These are phyloP conservation scores for Wickerhamia fluorescens DNA, from an alignment of 805 yeast genomes.

Conservation along the genomic window DNA sequence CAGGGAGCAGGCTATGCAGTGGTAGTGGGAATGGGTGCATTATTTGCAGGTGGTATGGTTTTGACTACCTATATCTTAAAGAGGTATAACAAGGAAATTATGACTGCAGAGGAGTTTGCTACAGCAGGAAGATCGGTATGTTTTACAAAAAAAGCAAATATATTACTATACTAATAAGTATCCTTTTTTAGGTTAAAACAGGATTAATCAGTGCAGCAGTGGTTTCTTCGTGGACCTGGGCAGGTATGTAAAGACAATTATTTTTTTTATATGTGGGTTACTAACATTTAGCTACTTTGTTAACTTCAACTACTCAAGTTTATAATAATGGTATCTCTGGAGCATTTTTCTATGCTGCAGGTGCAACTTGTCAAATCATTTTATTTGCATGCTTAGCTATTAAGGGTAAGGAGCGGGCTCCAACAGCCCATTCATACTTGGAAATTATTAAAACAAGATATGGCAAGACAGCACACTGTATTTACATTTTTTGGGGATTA, in stretches of 20 bases:
- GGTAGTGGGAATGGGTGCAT: constrained; percentile 80
- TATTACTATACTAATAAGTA: constrained; percentile 1
- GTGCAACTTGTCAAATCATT: constrained; percentile 85
- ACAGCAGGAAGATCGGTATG: constrained; percentile 73
- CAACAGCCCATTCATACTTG: constrained; percentile 84
- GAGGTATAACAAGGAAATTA: constrained; percentile 77
- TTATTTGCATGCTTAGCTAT: constrained; percentile 83
- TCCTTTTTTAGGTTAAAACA: constrained; percentile 65
- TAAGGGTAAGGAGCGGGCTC: constrained; percentile 83
- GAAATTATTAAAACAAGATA: constrained; percentile 79
- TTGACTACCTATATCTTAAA: constrained; percentile 60
- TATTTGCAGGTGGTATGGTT: constrained; percentile 76
- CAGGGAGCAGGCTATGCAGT: constrained; percentile 86
- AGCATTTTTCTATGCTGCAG: constrained; percentile 80
- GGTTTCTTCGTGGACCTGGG: constrained; percentile 84
- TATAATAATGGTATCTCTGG: constrained; percentile 73
- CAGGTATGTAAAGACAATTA: constrained; percentile 19
- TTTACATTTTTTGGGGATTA: constrained; percentile 71
- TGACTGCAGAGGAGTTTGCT: constrained; percentile 89
- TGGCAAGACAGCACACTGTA: constrained; percentile 66
- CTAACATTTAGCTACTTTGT: constrained; percentile 42
- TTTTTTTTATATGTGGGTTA: constrained; percentile 8
- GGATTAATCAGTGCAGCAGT: constrained; percentile 86
- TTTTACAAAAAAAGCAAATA: not conserved
- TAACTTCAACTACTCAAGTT: constrained; percentile 72